phyloP scores from a whole-genome alignment of 495 filamentous ascomycete genomes.

The Polyplosphaeria fusca region DNA sequence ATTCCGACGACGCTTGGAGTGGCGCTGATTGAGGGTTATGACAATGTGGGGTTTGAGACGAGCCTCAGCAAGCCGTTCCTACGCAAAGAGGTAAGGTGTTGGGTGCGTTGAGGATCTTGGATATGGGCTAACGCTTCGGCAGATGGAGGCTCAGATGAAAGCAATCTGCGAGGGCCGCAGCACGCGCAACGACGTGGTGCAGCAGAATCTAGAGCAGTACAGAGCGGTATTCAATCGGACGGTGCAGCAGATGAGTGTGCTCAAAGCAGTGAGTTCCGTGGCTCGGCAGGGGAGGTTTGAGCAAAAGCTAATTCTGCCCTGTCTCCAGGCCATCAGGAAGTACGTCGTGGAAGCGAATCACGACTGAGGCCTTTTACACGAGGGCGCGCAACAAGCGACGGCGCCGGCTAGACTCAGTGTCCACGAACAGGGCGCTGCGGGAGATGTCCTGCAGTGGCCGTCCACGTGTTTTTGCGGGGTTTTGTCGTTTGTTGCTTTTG shows the following conservation, averaged over 20 bases:
- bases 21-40: constrained; percentile 88
- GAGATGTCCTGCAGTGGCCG: constrained; percentile 30
- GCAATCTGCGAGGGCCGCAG: constrained; percentile 87
- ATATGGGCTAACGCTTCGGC: constrained; percentile 26
- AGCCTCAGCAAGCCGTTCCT: constrained; percentile 96
- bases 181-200: constrained; percentile 67
- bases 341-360: constrained; percentile 38
- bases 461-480: constrained; percentile 28
- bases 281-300: constrained; percentile 9
- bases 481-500: constrained; percentile 22
- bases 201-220: constrained; percentile 79
- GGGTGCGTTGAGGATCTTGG: not conserved
- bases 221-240: constrained; percentile 77
- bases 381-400: constrained; percentile 13
- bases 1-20: constrained; percentile 88
- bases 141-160: constrained; percentile 91
- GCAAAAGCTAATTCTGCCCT: constrained; percentile 13
- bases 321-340: constrained; percentile 38
- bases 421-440: constrained; percentile 9
- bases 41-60: constrained; percentile 83
- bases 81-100: constrained; percentile 66
- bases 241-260: constrained; percentile 64
- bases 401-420: not conserved
- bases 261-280: constrained; percentile 64
- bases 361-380: constrained; percentile 35